Evolutionary conservation across 2,329 filamentous ascomycete genomes (phyloP), one percentile per base, ranked within the genome.

Genomic region (Coccinonectria pachysandricola): DNA sequence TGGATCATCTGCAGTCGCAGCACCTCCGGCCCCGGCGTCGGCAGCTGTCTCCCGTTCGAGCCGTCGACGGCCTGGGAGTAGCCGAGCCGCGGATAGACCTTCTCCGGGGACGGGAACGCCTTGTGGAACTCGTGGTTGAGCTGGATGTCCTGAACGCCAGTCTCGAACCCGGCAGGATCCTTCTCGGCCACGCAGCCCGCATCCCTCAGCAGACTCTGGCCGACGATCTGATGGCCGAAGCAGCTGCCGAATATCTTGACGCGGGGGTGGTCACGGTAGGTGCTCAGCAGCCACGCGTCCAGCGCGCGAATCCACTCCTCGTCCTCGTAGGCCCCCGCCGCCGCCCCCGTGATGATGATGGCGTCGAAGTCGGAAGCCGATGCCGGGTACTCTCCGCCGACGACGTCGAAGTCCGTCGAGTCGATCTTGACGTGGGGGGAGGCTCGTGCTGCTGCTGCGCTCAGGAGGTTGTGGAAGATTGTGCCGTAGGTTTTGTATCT

Each of bases 231-330:
- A 25, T 62, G 58, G 2, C 59, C 57, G 23, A 62, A 62, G 29
- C 59, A 63, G 14, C 52, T 57, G 1, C 58, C 58, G 27, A 61
- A 60, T 5, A 62, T 49, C 28, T 52, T 57, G 22, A 62, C 34
- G 1, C 28, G 31, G 1, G 45, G 31, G 28, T 40, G 30, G 2
- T 36, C 29, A 2, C 26, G 26, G 27, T 58, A 62, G 0, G 52
- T 26, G 5, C 43, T 32, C 20, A 19, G 19, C 5, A 57, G 4
- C 22, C 38, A 49, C 2, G 12, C 14, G 9, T 37, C 29, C 3
- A 48, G 34, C 10, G 14, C 31, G 8, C 30, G 28, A 9, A 42
- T 42, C 45, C 46, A 49, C 3, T 33, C 23, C 4, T 32, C 20
- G 13, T 43, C 31, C 8, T 46, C 40, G 34, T 53, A 61, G n/a